A percentile compares a stretch with the other conserved stretches of the same genome.
Evolutionary conservation across 805 yeast species (phyloP).

Genomic region (Monosporozyma solicola): DNA sequence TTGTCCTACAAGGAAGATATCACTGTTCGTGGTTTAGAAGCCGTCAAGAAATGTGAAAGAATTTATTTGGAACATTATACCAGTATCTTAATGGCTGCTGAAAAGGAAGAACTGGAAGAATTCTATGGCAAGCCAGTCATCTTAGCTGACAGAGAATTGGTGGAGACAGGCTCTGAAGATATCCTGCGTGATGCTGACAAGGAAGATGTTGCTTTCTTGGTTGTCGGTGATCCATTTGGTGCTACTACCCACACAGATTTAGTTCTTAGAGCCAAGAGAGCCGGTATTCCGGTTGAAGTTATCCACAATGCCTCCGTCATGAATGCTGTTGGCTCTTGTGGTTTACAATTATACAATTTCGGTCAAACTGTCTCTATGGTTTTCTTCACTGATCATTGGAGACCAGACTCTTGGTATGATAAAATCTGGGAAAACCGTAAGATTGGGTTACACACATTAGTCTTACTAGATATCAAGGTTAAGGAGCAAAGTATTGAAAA

Average conservation of each 20-base stretch:
- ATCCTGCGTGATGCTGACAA: constrained; percentile 68
- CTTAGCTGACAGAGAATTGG: constrained; percentile 90
- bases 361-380: constrained; percentile 97
- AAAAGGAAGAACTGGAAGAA: constrained; percentile 59
- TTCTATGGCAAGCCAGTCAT: constrained; percentile 81
- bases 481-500: constrained; percentile 94
- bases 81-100: constrained; percentile 89
- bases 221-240: constrained; percentile 96
- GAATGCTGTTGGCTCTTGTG: constrained; percentile 98
- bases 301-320: constrained; percentile 94
- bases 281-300: constrained; percentile 65
- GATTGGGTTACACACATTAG: constrained; percentile 85
- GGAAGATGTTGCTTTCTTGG: constrained; percentile 87
- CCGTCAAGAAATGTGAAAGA: constrained; percentile 71
- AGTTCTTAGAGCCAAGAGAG: constrained; percentile 82
- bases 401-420: constrained; percentile 90
- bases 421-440: constrained; percentile 82
- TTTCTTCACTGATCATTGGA: constrained; percentile 91
- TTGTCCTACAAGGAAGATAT: constrained; percentile 82
- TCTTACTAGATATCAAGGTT: constrained; percentile 86
- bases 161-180: constrained; percentile 78
- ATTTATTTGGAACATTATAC: constrained; percentile 96
- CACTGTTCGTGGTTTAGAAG: constrained; percentile 88
- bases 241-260: constrained; percentile 97
- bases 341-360: constrained; percentile 85